Base-by-base conservation (phyloP, 2,329 filamentous ascomycete species). In the Torrubiella hemipterigena region DNA sequence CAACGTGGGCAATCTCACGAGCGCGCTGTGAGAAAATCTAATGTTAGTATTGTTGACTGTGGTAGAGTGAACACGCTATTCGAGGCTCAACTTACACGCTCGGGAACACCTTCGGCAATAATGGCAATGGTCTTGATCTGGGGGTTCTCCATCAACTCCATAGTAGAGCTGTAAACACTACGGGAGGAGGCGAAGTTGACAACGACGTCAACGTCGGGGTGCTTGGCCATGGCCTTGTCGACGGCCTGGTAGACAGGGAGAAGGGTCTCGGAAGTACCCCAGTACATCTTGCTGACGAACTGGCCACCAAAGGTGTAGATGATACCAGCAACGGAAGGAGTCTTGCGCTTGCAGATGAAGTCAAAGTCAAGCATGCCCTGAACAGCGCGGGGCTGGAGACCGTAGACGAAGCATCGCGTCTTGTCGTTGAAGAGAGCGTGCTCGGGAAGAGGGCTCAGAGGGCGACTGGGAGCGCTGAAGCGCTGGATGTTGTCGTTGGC, bases 201-300 rank as follows among this genome's bases (percentile, higher is more conserved):
- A 40, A 98, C 83, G 35, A 86, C 87, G 59, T 98, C 91, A 42
- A 96, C 91, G 47, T 98, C 91, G 41, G 73, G 77, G 74, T 98
- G 91, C 79, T 98, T 98, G 61, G 76, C 75, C 56, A 95, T 78
- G 49, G 91, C 91, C 73, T 95, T 93, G 48, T 76, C 69, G 30
- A 87, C 81, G 54, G 84, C 75, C 69, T 98, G 89, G 76, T 98
- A 98, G 58, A 98, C 91, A 42, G 91, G 91, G 49, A 98, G 77
- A 44, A 98, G 79, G 41, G 91, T 98, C 73, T 98, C 91, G 68
- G 86, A 95, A 55, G 91, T 98, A 55, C 91, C 91, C 91, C 91
- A 98, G 82, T 98, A 98, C 91, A 98, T 96, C 80, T 98, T 98
- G 79, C 86, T 95, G 58, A 98, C 91, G 77, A 98, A 98, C 67